Base-by-base conservation (phyloP, 176 grass and related monocot species). In the Triticum dicoccoides region DNA sequence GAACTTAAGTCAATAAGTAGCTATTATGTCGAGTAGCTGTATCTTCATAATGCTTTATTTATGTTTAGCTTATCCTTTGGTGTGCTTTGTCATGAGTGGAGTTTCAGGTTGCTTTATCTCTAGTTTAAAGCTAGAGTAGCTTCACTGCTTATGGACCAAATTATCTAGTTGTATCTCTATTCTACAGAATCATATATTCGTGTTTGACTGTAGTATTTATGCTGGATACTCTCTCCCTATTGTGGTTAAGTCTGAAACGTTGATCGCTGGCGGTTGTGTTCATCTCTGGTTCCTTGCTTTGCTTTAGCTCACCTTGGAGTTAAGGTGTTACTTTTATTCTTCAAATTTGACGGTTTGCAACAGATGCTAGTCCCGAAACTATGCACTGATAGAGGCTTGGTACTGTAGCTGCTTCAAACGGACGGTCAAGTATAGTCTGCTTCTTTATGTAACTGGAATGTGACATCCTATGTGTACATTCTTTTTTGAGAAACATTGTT, bases 61-160 rank as follows among this genome's bases (percentile, higher is more conserved):
- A 82, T 65, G 64, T 85, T 88, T 88, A 91, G 65, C 45, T 85
- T 88, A 82, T 88, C 78, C 3, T 21, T 88, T 14, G 9, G 86
- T 88, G 82, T 91, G 82, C 72, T 85, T 91, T 85, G 82, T 79
- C 82, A 73, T 91, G 82, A 88, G 90, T 91, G 86, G 83, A 65
- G 54, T 85, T 88, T 82, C 78, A 82, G 82, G 64, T 91, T 82
- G 64, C 86, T 85, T 88, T 9, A 65, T 78, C 90, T 91, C 86
- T 88, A 88, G 90, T 91, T 88, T 72, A 82, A 88, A 88, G 90
- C 90, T 88, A 82, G 86, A 88, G 90, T 91, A 91, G 90, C 90
- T 86, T 82, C 77, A 82, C 71, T 85, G 52, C 82, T 78, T 88
- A 91, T 88, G 86, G 90, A 58, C 77, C 61, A 85, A 91, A 76